Evolutionary conservation across 768 basidiomycete species (phyloP).

Genomic region (Tephrocybe sp.): DNA sequence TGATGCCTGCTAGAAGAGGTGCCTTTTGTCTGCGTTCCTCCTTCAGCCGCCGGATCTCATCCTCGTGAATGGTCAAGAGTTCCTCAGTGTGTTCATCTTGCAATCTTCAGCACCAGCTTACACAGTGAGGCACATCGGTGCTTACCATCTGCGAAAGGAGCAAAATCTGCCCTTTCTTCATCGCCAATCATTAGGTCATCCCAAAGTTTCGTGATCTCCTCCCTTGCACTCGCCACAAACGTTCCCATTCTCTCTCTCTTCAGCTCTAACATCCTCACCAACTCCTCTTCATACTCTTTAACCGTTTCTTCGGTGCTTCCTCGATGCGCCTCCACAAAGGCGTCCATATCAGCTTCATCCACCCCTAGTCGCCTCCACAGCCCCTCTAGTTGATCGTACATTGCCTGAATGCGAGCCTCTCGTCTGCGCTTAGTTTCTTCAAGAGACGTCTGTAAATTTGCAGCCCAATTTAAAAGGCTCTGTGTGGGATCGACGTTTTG

Average conservation of each 20-base stretch:
- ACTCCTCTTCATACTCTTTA: constrained; percentile 82
- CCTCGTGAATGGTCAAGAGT: constrained; percentile 78
- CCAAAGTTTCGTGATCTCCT: constrained; percentile 81
- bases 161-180: constrained; percentile 77
- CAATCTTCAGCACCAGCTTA: neutral
- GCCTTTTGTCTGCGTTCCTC: constrained; percentile 80
- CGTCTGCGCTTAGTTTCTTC: constrained; percentile 72
- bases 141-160: constrained; percentile 80
- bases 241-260: constrained; percentile 84
- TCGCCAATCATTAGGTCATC: constrained; percentile 84
- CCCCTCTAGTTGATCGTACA: constrained; percentile 91
- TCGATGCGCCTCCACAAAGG: constrained; percentile 84
- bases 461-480: constrained; percentile 72
- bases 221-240: constrained; percentile 79
- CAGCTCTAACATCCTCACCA: constrained; percentile 86
- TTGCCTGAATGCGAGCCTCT: constrained; percentile 83
- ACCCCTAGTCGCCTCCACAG: constrained; percentile 89
- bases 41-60: constrained; percentile 78
- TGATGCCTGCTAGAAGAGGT: constrained; percentile 69
- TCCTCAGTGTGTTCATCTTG: constrained; percentile 89
- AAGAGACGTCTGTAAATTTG: constrained; percentile 52
- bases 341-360: constrained; percentile 76
- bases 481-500: constrained; percentile 78
- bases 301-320: constrained; percentile 80
- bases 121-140: neutral